Evolutionary conservation across 129 eudicot genomes (phyloP), one percentile per base, ranked within the genome.

Genomic region (Saussurea involucrata): DNA sequence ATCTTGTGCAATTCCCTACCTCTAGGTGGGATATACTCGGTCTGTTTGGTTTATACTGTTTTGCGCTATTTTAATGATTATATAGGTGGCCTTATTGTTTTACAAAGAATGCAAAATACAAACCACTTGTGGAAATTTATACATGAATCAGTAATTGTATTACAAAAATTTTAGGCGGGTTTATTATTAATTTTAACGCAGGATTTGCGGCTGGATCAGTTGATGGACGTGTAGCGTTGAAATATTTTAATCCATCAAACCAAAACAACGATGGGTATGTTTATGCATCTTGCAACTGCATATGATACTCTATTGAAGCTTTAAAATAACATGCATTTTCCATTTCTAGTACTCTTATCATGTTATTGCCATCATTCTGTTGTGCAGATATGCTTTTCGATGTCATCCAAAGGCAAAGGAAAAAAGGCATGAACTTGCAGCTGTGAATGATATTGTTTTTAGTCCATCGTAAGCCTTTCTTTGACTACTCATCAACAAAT

Each of bases 401-500:
- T 95, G 99, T 83, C 83, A 80, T 82, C 97, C 97, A 63, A 92
- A 79, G 77, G 86, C 82, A 76, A 92, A 80, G 81, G 82, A 81
- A 20, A 90, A 92, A 76, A 88, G 80, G 68, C 77, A 72, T 22
- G 84, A 90, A 80, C 81, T 84, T 57, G 90, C 88, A 13, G 75
- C 96, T n/a, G 99, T 95, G 83, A 95, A 95, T 65, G 97, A 95
- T 84, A 88, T 95, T 69, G 88, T 85, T 71, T 90, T 95, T 81
- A 90, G 82, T 58, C 97, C 99, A 78, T 83, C 76, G 99, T 95
- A 95, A 33, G 97, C 82, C n/a, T 70, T 79, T 29, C 58, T 67
- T 55, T 71, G 36, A 37, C 37, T 68, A 46, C 32, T 15, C 37
- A 63, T 58, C 73, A 80, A 65, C 33, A 28, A 49, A 22, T 75